Conservation (phyloP, 257 asterid genomes). For the Rubia yunnanensis region DNA sequence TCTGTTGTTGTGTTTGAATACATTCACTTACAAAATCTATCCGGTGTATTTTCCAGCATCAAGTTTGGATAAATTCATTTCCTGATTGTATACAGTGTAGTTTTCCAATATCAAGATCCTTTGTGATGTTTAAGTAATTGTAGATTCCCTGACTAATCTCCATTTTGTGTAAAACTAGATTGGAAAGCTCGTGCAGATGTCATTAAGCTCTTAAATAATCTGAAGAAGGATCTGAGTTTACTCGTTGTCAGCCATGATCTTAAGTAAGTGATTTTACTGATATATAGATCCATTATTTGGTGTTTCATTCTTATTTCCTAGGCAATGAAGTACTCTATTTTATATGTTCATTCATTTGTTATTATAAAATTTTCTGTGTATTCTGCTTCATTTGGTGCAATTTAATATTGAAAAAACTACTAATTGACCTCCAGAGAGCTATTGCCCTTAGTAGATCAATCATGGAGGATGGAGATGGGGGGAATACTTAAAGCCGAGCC, state of each 20-base stretch:
- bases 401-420: conserved; percentile 13
- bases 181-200: conserved; percentile 98
- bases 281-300: background rate
- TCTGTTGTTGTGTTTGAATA: background rate
- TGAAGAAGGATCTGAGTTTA: conserved; percentile 73
- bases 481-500: conserved; percentile 53
- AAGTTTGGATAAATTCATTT: background rate
- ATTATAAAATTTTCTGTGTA: background rate
- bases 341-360: background rate
- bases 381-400: background rate
- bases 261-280: conserved; percentile 41
- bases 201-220: conserved; percentile 57
- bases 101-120: background rate
- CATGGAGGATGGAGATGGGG: conserved; percentile 98
- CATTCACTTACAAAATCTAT: too few species aligned
- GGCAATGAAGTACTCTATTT: background rate
- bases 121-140: background rate
- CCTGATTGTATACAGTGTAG: background rate
- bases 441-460: conserved; percentile 71
- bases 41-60: background rate
- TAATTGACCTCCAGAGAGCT: conserved; percentile 50
- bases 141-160: conserved; percentile 7
- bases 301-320: background rate
- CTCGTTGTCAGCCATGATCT: conserved; percentile 96
- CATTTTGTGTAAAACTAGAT: conserved; percentile 30